A percentile compares a stretch with the other conserved stretches of the same genome.
Conservation (phyloP, 1,284 basidiomycete genomes). For the Papiliotrema laurentii region DNA sequence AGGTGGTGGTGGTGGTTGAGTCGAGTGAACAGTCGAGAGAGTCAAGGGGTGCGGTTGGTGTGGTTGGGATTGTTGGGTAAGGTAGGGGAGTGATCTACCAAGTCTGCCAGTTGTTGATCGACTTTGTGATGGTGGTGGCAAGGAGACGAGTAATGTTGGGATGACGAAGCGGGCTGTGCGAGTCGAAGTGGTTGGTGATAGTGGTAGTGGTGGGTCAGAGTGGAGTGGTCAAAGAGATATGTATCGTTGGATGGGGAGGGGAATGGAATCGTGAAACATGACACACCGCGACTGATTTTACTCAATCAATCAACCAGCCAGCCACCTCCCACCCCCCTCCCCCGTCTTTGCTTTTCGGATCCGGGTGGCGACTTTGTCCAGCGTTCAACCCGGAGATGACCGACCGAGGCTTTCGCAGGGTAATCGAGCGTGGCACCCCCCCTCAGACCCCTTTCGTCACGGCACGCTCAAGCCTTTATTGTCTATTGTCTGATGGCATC, state of each 20-base stretch:
- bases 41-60: background rate
- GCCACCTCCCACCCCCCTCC: too few species aligned
- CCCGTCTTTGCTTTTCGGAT: too few species aligned
- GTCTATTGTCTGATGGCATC: too few species aligned
- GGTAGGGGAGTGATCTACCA: background rate
- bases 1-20: background rate
- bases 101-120: background rate
- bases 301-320: background rate
- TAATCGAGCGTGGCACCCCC: too few species aligned
- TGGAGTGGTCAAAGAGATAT: background rate
- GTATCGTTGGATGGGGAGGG: background rate
- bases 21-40: background rate
- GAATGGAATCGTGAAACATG: background rate
- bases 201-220: background rate
- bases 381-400: too few species aligned
- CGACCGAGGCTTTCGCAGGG: too few species aligned
- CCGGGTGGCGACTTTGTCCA: background rate
- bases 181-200: background rate
- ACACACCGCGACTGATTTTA: background rate
- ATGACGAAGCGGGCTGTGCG: background rate
- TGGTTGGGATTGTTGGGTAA: background rate
- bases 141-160: background rate
- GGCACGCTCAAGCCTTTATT: too few species aligned
- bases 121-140: background rate
- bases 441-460: too few species aligned